Evolutionary conservation across 1,139 yeast species (phyloP), one percentile per base, ranked within the genome.

Genomic region (Pichia sp.): DNA sequence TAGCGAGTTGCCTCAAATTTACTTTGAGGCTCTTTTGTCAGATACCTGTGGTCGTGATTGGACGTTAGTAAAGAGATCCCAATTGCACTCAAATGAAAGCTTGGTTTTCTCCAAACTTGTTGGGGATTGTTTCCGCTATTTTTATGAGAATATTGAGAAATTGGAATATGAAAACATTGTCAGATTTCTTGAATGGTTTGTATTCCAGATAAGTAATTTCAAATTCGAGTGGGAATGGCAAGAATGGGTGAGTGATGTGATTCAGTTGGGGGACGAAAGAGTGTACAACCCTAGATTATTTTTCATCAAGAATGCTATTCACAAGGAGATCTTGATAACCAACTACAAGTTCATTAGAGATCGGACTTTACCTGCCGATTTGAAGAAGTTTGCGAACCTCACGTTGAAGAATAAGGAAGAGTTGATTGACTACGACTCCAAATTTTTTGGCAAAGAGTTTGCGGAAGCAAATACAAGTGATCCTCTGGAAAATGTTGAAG

Each of bases 161-260:
- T 73, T 90, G 56, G 97, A 92, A 68, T 82, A 82, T 61, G 97
- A 90, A 69, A 74, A 88, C 54, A 80, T 84, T 61, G 77, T 82
- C 60, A 76, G 93, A 58, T 87, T 82, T 62, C 75, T 90, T 65
- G 95, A 89, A 69, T 95, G 99, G 99, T 86, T 95, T 77, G 80
- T 96, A 3, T 86, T 89, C 56, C 99, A 95, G 71, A 80, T 95
- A 67, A 87, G 96, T 62, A 93, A 93, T 69, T 95, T 93, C 70
- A 92, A 88, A 58, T 95, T 90, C 71, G 88, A 93, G 47, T 95
- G 99, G 99, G 90, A 90, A 67, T 93, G 99, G 99, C 85, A 82
- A 61, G 99, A 92, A 70, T 95, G 99, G 99, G 82, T 80, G 47
- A 54, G 48, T 43, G 71, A 70, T 1, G 87, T 84, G 64, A 77